phyloP scores from a whole-genome alignment of 2,329 filamentous ascomycete genomes.

The Ascochyta rabiei region DNA sequence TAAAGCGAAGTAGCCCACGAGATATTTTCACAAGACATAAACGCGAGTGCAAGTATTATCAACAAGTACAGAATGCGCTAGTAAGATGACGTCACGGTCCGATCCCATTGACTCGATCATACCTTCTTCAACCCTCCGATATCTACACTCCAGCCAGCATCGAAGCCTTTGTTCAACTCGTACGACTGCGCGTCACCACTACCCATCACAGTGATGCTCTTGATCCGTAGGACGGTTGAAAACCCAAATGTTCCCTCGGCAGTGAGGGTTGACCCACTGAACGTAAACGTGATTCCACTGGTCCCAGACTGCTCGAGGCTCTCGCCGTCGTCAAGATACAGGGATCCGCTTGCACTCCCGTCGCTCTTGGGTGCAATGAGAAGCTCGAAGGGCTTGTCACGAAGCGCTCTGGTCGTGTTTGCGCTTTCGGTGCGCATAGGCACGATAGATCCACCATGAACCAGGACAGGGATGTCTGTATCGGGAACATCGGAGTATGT shows the following conservation, averaged over 20 bases:
- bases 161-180: slow-evolving; percentile 30
- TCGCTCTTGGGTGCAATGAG: slow-evolving; percentile 68
- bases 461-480: slow-evolving; percentile 66
- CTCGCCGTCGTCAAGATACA: slow-evolving; percentile 81
- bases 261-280: slow-evolving; percentile 58
- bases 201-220: slow-evolving; percentile 33
- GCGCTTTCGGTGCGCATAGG: slow-evolving; percentile 62
- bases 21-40: background rate
- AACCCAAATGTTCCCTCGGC: slow-evolving; percentile 64
- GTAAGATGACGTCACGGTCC: slow-evolving; percentile 3
- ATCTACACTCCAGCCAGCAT: slow-evolving; percentile 28
- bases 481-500: slow-evolving; percentile 55
- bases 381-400: slow-evolving; percentile 72
- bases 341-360: slow-evolving; percentile 67
- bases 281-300: slow-evolving; percentile 66
- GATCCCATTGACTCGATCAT: slow-evolving; percentile 1
- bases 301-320: slow-evolving; percentile 64
- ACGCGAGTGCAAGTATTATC: background rate
- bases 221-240: slow-evolving; percentile 29
- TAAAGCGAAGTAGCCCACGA: background rate
- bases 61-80: background rate
- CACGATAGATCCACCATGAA: slow-evolving; percentile 67
- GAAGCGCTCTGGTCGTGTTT: slow-evolving; percentile 67
- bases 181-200: slow-evolving; percentile 26
- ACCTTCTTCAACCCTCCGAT: slow-evolving; percentile 15